Base-by-base conservation (phyloP, 2,329 filamentous ascomycete genomes). In the Pseudogymnoascus sp. region DNA sequence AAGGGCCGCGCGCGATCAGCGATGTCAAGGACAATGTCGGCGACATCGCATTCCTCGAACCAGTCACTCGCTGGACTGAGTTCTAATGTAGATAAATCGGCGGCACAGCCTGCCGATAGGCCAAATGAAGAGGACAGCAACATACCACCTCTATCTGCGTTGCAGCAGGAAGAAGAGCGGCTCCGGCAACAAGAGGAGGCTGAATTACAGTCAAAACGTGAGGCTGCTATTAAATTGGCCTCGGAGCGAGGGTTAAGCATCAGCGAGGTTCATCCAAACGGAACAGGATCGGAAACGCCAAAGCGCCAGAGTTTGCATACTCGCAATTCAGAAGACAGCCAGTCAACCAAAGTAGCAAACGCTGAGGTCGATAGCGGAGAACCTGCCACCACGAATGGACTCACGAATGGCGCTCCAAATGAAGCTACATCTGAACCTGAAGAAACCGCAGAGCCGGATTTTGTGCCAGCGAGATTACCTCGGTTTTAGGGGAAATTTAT, bases 401-500 rank as follows among this genome's bases (percentile, higher is more conserved):
- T 54, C n/a, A 13, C 47, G 9, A 54, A 54, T 54, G 47, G 47
- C 29, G 11, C 5, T 33, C 10, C 15, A 35, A 54, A 8, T 2
- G 29, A 54, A 8, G 10, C 47, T 21, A 21, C 9, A 1, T 21
- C 29, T 13, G 66, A 69, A 21, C 6, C 59, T 17, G 67, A 70
- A 17, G 66, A 71, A 31, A 63, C 66, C 41, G 64, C 63, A 33
- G 64, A 69, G 17, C 65, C 70, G 17, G 72, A 73, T 1, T 86
- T 86, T 66, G 75, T 86, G 21, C 83, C 84, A 3, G 84, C 84
- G 36, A 76, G 83, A 63, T 70, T 87, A 63, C 84, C 84, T 37
- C 77, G 78, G 60, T 83, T 86, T 73, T 74, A 74, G 65, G 21
- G 11, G 9, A 15, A 6, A 11, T 29, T 39, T 36, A 59, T 39